These are phyloP conservation scores for Exophiala mesophila DNA, from an alignment of 2,329 filamentous ascomycete genomes.

Conservation along the genomic window DNA sequence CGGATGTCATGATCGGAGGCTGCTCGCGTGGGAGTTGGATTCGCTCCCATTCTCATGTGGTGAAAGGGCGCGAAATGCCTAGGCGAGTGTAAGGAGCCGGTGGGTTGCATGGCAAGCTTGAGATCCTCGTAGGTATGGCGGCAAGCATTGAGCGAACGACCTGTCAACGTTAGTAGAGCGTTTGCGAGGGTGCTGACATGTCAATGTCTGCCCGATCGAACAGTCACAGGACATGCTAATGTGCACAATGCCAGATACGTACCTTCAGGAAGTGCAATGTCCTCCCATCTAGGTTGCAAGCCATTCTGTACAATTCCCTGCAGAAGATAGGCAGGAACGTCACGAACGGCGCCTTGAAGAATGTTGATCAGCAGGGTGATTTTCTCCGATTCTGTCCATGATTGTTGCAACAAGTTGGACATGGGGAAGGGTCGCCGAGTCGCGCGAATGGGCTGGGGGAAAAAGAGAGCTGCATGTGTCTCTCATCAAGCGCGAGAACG, in stretches of 20 bases:
- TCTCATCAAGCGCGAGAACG: conserved; percentile 16
- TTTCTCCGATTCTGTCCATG: conserved; percentile 23
- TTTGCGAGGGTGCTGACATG: neutral
- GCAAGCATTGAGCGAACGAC: conserved; percentile 24
- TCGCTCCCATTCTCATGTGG: conserved; percentile 4
- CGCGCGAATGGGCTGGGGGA: conserved; percentile 12
- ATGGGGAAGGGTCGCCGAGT: conserved; percentile 16
- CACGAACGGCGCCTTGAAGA: conserved; percentile 20
- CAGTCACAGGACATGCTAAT: too few species aligned
- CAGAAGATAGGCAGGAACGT: conserved; percentile 23
- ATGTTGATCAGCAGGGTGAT: conserved; percentile 26
- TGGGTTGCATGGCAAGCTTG: neutral
- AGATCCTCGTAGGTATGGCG: conserved; percentile 19
- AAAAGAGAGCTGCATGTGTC: conserved; percentile 21
- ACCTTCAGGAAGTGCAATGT: conserved; percentile 26
- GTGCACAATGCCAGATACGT: too few species aligned
- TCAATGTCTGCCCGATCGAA: neutral
- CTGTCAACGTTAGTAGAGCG: conserved; percentile 13
- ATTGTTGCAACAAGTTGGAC: conserved; percentile 21
- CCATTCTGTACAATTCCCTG: conserved; percentile 17
- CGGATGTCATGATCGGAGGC: conserved; percentile 14
- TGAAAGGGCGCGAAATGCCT: conserved; percentile 8
- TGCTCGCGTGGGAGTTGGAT: conserved; percentile 9
- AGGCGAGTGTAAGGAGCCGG: conserved; percentile 11
- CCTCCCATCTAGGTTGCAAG: conserved; percentile 23